Evolutionary conservation across 1,284 basidiomycete species (phyloP).

Genomic region (Rhodotorula sp.): DNA sequence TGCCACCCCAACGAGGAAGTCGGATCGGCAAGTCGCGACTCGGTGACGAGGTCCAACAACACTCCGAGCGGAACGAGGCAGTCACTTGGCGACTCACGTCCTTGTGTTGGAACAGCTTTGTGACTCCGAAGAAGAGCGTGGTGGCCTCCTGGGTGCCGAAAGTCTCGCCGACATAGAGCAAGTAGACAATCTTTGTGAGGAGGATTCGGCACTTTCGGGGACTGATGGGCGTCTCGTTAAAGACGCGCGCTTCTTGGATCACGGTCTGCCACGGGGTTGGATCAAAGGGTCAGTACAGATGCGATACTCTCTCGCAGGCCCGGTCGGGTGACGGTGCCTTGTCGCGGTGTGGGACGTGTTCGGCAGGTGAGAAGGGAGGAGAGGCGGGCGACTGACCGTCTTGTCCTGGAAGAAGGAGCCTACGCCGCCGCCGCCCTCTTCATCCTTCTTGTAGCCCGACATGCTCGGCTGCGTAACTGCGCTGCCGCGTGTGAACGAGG

Average conservation of each 20-base stretch:
- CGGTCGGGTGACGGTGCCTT: background rate
- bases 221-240: slow-evolving; percentile 94
- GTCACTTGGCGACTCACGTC: slow-evolving; percentile 66
- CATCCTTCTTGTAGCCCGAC: slow-evolving; percentile 41
- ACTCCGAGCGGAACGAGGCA: too few relatives aligned
- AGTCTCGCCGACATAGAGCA: slow-evolving; percentile 93
- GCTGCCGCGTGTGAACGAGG: background rate
- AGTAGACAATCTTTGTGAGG: slow-evolving; percentile 92
- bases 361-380: background rate
- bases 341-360: slow-evolving; percentile 17
- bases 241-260: slow-evolving; percentile 96
- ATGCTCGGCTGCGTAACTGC: slow-evolving; percentile 4
- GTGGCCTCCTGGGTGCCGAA: slow-evolving; percentile 96
- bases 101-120: slow-evolving; percentile 98
- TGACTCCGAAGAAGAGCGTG: slow-evolving; percentile 96
- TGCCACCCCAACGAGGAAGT: too few relatives aligned
- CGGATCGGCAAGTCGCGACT: too few relatives aligned
- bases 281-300: background rate
- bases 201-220: slow-evolving; percentile 89
- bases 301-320: background rate
- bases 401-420: slow-evolving; percentile 48
- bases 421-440: slow-evolving; percentile 39
- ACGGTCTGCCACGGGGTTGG: slow-evolving; percentile 58
- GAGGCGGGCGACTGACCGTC: slow-evolving; percentile 30
- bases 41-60: too few relatives aligned